Evolutionary conservation across 2,329 filamentous ascomycete genomes (phyloP).

Genomic region (Zelopaecilomyces penicillatus): DNA sequence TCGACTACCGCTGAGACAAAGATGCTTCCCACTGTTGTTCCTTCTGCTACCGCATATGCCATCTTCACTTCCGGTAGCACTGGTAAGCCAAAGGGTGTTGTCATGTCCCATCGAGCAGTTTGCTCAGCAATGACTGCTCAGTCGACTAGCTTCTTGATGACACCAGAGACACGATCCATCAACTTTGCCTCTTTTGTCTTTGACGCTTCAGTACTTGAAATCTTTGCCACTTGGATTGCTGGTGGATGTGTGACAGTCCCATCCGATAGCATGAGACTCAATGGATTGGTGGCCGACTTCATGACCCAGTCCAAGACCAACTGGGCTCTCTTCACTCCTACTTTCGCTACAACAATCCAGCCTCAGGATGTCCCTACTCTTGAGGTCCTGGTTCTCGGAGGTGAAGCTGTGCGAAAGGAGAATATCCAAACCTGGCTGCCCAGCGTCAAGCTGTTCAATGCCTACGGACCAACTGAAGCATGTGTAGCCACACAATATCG

Average conservation of each 20-base stretch:
- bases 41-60: constrained; percentile 29
- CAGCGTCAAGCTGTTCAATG: constrained; percentile 1
- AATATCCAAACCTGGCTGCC: background rate
- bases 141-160: background rate
- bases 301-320: background rate
- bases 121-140: background rate
- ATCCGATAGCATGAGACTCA: background rate
- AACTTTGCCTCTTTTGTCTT: constrained; percentile 1
- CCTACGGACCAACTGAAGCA: constrained; percentile 3
- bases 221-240: background rate
- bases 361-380: background rate
- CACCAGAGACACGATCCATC: background rate
- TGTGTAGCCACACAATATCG: background rate
- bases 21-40: too few relatives aligned
- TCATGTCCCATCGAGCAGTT: constrained; percentile 20
- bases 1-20: too few relatives aligned
- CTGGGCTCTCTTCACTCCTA: background rate
- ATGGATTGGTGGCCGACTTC: background rate
- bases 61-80: constrained; percentile 54
- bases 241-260: background rate
- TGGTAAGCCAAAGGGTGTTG: constrained; percentile 48
- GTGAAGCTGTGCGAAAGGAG: background rate
- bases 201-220: background rate
- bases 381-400: background rate
- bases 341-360: background rate